Conservation (phyloP, 352 stramenopile species). For the Phytophthora rubi region DNA sequence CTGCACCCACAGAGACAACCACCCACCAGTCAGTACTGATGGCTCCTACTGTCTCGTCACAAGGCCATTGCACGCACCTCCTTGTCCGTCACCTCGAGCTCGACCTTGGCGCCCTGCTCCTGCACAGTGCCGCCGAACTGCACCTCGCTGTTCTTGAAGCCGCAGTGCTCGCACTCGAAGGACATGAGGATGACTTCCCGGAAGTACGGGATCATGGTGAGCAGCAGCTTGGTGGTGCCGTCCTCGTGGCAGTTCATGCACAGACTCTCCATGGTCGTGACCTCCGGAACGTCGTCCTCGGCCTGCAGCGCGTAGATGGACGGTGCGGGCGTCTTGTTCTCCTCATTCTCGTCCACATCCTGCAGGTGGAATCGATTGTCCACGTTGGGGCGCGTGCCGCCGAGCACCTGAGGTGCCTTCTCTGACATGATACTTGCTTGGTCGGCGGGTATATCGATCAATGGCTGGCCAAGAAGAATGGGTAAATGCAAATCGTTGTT, state of each 20-base stretch:
- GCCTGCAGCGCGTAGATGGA: slow-evolving; percentile 49
- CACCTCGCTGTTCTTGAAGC: slow-evolving; percentile 80
- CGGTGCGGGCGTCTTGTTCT: slow-evolving; percentile 24
- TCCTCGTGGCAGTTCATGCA: slow-evolving; percentile 92
- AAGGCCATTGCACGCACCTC: slow-evolving; percentile 22
- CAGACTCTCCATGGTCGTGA: slow-evolving; percentile 78
- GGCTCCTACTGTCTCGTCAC: background rate
- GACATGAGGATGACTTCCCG: slow-evolving; percentile 94
- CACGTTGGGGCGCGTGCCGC: slow-evolving; percentile 63
- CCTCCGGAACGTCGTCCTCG: slow-evolving; percentile 64
- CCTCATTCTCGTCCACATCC: slow-evolving; percentile 30
- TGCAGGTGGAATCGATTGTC: slow-evolving; percentile 60
- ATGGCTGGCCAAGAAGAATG: slow-evolving; percentile 18
- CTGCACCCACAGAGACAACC: slow-evolving; percentile 28
- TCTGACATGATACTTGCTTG: slow-evolving; percentile 52
- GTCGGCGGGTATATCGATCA: slow-evolving; percentile 15
- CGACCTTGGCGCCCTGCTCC: slow-evolving; percentile 64
- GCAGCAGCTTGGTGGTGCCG: slow-evolving; percentile 89
- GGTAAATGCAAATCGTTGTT: background rate
- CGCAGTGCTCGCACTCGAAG: slow-evolving; percentile 91
- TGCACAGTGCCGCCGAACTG: slow-evolving; percentile 77
- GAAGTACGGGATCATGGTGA: slow-evolving; percentile 95
- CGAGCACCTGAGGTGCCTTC: slow-evolving; percentile 63
- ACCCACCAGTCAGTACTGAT: background rate
- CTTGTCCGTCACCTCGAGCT: slow-evolving; percentile 51